Evolutionary conservation across 108 stramenopile genomes (phyloP).

Genomic region (Skeletonema menzelii): DNA sequence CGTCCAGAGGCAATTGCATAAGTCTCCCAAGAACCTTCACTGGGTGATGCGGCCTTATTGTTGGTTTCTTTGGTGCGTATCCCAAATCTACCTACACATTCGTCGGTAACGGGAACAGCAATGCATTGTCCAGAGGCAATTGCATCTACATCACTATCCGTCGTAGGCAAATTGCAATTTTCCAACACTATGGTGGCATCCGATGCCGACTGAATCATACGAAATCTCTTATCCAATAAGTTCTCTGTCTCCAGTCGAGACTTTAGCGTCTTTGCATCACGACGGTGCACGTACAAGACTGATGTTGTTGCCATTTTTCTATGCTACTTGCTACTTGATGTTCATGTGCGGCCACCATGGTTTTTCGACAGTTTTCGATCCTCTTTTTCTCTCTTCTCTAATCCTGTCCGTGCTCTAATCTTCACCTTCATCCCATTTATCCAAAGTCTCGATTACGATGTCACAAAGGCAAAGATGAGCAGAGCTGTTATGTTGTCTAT

Average conservation of each 20-base stretch:
- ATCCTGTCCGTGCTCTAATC: too few species aligned
- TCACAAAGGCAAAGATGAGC: too few species aligned
- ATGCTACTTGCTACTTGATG: too few species aligned
- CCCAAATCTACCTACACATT: constrained; percentile 8
- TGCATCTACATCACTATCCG: background rate
- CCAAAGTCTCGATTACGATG: too few species aligned
- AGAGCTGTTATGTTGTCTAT: too few species aligned
- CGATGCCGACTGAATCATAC: constrained; percentile 53
- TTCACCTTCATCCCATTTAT: too few species aligned
- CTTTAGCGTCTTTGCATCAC: constrained; percentile 65
- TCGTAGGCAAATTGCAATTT: background rate
- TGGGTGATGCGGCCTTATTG: constrained; percentile 26
- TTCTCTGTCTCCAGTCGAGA: constrained; percentile 37
- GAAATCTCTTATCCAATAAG: constrained; percentile 64
- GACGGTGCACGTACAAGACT: constrained; percentile 37
- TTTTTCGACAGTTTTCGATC: too few species aligned
- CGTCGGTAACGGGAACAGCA: constrained; percentile 33
- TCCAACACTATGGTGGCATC: background rate
- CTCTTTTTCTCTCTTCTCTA: too few species aligned
- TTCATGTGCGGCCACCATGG: too few species aligned
- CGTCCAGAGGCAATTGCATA: constrained; percentile 20
- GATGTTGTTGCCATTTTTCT: constrained; percentile 5
- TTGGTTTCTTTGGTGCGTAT: constrained; percentile 10
- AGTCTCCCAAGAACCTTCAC: background rate
- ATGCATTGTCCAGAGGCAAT: constrained; percentile 17